These are phyloP conservation scores for Fusarium brevicatenulatum DNA, from an alignment of 2,329 filamentous ascomycete genomes.

Conservation along the genomic window DNA sequence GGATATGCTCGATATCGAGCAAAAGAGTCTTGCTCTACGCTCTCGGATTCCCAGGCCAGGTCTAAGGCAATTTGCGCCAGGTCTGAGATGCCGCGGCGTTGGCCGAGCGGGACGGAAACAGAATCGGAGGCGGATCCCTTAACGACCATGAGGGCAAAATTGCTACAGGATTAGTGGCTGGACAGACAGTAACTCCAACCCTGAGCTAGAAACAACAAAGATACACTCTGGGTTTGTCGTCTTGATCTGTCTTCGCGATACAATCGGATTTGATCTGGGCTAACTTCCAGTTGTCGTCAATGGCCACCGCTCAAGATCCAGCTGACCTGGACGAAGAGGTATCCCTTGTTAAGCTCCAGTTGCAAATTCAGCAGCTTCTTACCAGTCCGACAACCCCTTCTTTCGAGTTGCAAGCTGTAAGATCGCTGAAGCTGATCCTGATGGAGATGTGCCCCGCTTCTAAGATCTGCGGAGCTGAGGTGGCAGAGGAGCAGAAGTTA, in stretches of 20 bases:
- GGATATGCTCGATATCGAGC: conserved; percentile 64
- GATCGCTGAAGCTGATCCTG: conserved; percentile 25
- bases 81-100: conserved; percentile 67
- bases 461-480: conserved; percentile 37
- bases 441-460: conserved; percentile 35
- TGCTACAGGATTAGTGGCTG: conserved; percentile 37
- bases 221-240: background rate
- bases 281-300: conserved; percentile 6
- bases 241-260: background rate
- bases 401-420: conserved; percentile 17
- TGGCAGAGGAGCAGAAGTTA: conserved; percentile 30
- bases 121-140: conserved; percentile 56
- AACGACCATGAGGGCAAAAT: conserved; percentile 64
- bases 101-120: conserved; percentile 62
- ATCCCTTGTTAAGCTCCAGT: background rate
- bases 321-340: background rate
- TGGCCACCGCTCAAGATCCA: conserved; percentile 1
- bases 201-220: conserved; percentile 23
- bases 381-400: conserved; percentile 10
- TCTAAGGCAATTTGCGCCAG: conserved; percentile 65
- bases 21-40: conserved; percentile 61
- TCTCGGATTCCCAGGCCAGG: conserved; percentile 58
- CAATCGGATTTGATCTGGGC: conserved; percentile 6
- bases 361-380: conserved; percentile 1
- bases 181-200: conserved; percentile 26